Percentiles rank a stretch among this genome's conserved stretches.
phyloP scores from a whole-genome alignment of 2,329 filamentous ascomycete species.

The Coniella vitis region DNA sequence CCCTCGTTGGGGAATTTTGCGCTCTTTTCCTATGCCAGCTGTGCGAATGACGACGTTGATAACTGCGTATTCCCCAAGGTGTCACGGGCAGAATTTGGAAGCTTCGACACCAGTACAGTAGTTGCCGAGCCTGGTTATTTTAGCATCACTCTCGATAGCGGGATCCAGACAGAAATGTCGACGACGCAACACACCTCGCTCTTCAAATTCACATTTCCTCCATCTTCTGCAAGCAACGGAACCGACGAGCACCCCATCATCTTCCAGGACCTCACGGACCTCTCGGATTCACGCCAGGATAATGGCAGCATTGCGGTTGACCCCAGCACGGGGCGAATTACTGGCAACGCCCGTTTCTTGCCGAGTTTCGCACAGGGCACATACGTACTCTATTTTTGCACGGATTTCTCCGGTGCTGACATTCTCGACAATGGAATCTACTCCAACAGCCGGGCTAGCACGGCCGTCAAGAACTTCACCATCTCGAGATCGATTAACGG shows the following conservation, averaged over 20 bases:
- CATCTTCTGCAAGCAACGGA: slow-evolving; percentile 24
- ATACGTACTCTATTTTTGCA: slow-evolving; percentile 58
- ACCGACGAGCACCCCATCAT: slow-evolving; percentile 49
- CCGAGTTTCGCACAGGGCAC: slow-evolving; percentile 59
- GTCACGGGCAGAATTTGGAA: slow-evolving; percentile 30
- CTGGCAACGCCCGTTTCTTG: slow-evolving; percentile 53
- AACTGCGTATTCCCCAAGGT: slow-evolving; percentile 53
- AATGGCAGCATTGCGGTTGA: slow-evolving; percentile 52
- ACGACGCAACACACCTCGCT: slow-evolving; percentile 58
- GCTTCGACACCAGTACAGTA: slow-evolving; percentile 44
- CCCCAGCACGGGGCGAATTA: slow-evolving; percentile 50
- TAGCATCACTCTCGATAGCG: slow-evolving; percentile 49
- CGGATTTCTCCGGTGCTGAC: slow-evolving; percentile 54
- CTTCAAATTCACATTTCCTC: slow-evolving; percentile 59
- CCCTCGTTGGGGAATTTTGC: slow-evolving; percentile 69
- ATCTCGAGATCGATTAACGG: slow-evolving; percentile 44
- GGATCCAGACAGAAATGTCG: slow-evolving; percentile 60
- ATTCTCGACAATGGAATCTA: slow-evolving; percentile 57
- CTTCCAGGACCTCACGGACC: slow-evolving; percentile 58
- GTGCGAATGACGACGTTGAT: slow-evolving; percentile 54
- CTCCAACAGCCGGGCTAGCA: slow-evolving; percentile 47
- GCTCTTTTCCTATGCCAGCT: slow-evolving; percentile 59
- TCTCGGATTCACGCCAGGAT: slow-evolving; percentile 52
- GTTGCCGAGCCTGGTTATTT: slow-evolving; percentile 60
- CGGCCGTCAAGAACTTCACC: slow-evolving; percentile 38